Base-by-base conservation (phyloP, 805 yeast species). In the Spathaspora sp. region DNA sequence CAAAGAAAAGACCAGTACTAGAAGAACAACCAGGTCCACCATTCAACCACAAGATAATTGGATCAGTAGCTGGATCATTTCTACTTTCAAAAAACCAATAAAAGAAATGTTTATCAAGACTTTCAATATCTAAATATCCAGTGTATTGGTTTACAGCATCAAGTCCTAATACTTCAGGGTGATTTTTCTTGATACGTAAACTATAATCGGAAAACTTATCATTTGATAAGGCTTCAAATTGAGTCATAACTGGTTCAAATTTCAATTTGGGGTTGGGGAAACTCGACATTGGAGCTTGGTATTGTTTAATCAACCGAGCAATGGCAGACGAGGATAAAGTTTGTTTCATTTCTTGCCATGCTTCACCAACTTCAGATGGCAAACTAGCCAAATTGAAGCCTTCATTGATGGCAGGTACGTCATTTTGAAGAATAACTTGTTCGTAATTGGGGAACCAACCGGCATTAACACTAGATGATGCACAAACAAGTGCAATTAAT, bases 21-120 rank as follows among this genome's bases (percentile, higher is more conserved):
- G 97, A 89, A 0, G 97, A 89, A 66, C 97, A 92, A 11, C 97
- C 97, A 38, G 97, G 97, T 5, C 97, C 97, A 57, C 97, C 97
- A 65, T 92, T 92, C 60, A 92, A 76, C 98, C 97, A 91, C 58
- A 93, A 76, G 50, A 93, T 79, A 19, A 91, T 78, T 1, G 97
- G 97, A 68, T 93, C 97, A 49, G 75, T 88, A 49, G 68, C 70
- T 3, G 97, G 97, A 66, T 89, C 90, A 62, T 85, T 85, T 73
- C 97, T 83, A 49, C 96, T 86, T 69, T 92, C 97, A 60, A 93
- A 93, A 62, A 86, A 85, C 96, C 96, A 91, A 75, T 85, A 93
- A 69, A 92, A 93, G 67, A 92, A 85, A 68, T 89, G 96, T 72
- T 91, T 92, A 46, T 62, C 72, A 51, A 61, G 56, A 42, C 61